A percentile compares a stretch with the other conserved stretches of the same genome.
phyloP scores from a whole-genome alignment of 371 early-diverging fungal species.

The Zopfochytrium polystomum region DNA sequence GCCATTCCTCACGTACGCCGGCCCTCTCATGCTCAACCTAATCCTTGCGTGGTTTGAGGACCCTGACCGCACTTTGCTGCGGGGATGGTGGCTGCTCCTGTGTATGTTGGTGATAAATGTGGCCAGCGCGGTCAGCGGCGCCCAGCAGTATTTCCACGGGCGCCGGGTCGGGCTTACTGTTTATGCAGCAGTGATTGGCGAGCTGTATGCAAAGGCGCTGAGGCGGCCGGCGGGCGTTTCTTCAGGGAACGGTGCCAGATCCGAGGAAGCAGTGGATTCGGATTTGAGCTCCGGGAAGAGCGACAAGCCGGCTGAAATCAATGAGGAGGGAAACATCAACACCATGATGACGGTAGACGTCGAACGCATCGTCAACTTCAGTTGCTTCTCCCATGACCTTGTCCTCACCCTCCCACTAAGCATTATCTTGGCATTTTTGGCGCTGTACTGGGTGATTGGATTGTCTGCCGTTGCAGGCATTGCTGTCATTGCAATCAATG shows the following conservation, averaged over 20 bases:
- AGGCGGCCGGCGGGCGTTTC: slow-evolving; percentile 25
- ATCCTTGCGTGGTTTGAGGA: slow-evolving; percentile 35
- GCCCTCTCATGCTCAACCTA: slow-evolving; percentile 39
- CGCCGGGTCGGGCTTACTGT: slow-evolving; percentile 31
- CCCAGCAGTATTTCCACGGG: slow-evolving; percentile 24
- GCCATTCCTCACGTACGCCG: slow-evolving; percentile 17
- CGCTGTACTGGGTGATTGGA: slow-evolving; percentile 32
- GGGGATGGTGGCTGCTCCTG: slow-evolving; percentile 21
- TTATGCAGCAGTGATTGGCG: slow-evolving; percentile 31
- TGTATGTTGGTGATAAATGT: slow-evolving; percentile 23
- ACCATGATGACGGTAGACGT: slow-evolving; percentile 43
- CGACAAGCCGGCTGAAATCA: slow-evolving; percentile 7
- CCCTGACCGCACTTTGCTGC: slow-evolving; percentile 6
- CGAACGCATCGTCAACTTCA: slow-evolving; percentile 34
- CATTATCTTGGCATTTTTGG: slow-evolving; percentile 21
- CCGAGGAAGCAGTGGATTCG: neutral
- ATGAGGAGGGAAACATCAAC: slow-evolving; percentile 32
- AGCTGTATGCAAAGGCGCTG: slow-evolving; percentile 43
- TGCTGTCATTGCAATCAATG: slow-evolving; percentile 22
- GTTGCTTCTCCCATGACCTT: slow-evolving; percentile 30
- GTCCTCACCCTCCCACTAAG: slow-evolving; percentile 19
- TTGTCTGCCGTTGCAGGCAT: slow-evolving; percentile 40
- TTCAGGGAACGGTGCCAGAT: neutral
- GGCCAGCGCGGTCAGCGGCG: slow-evolving; percentile 17
- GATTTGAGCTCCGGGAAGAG: neutral